Percentiles rank a stretch among this genome's conserved stretches.
Conservation (phyloP, 352 stramenopile species). For the Halophytophthora batemanensis region DNA sequence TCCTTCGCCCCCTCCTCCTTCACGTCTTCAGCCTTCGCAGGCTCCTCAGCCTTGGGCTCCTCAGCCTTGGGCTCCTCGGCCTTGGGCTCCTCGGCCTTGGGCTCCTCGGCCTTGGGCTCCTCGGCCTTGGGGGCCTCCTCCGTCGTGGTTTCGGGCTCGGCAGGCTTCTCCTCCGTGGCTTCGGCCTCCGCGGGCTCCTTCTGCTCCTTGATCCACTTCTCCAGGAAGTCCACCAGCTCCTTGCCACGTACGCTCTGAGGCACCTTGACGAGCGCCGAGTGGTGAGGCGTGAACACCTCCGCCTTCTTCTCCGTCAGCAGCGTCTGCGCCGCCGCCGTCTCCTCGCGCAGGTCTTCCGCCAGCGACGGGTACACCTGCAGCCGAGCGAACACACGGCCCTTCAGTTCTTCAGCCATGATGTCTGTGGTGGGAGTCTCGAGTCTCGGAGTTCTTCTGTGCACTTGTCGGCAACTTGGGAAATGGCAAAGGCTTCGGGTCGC, state of each 20-base stretch:
- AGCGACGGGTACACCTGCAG: slow-evolving; percentile 20
- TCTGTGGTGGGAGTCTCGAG: slow-evolving; percentile 4
- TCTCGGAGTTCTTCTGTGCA: slow-evolving; percentile 5
- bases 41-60: slow-evolving; percentile 18
- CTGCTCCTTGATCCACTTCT: slow-evolving; percentile 38
- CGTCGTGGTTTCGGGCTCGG: slow-evolving; percentile 6
- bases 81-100: slow-evolving; percentile 8
- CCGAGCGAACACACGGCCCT: slow-evolving; percentile 34
- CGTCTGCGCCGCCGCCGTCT: slow-evolving; percentile 25
- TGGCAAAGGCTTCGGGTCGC: slow-evolving; percentile 12
- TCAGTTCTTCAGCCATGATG: slow-evolving; percentile 23
- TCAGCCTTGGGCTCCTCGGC: slow-evolving; percentile 1
- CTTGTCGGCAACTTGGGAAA: slow-evolving; percentile 30
- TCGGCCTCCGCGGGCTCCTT: slow-evolving; percentile 12
- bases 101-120: slow-evolving; percentile 2
- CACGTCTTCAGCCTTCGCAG: slow-evolving; percentile 7
- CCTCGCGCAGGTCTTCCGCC: slow-evolving; percentile 27
- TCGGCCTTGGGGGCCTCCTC: slow-evolving; percentile 15
- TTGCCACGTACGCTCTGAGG: slow-evolving; percentile 41
- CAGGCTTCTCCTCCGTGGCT: slow-evolving; percentile 15
- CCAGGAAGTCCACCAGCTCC: slow-evolving; percentile 40
- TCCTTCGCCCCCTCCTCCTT: slow-evolving; percentile 2
- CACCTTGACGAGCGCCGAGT: slow-evolving; percentile 39
- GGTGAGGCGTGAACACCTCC: slow-evolving; percentile 35
- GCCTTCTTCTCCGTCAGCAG: slow-evolving; percentile 39